Evolutionary conservation across 2,329 filamentous ascomycete genomes (phyloP), one percentile per base, ranked within the genome.

Genomic region (Emmonsiellopsis sp.): DNA sequence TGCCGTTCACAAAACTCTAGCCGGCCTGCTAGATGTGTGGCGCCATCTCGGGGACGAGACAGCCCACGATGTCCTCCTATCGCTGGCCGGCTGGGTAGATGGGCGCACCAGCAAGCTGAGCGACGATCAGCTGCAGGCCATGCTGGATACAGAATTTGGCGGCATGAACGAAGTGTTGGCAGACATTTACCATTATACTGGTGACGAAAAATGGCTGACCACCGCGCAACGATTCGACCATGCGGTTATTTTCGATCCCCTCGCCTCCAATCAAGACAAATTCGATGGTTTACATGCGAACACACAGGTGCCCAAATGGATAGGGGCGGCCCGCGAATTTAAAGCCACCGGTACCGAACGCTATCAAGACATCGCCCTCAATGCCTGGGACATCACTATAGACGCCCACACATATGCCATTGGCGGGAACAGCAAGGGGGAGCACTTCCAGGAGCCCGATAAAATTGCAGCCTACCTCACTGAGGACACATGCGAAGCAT

Each of bases 251-350:
- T 75, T 79, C 51, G 68, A 77, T 43, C 76, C 75, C 0, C 67
- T 80, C 0, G 74, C 76, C 0, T 58, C 64, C 8, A 70, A 74
- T 41, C 59, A 67, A n/a, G 78, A 80, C 54, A 58, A 65, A 1
- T 67, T 80, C 20, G 67, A 70, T 45, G 77, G 77, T 0, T 62
- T 76, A 2, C 78, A 80, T 53, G 77, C 77, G 43, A 80, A 80
- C 57, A 80, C 77, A 0, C 73, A 80, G 47, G 70, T 79, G 1
- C 76, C 77, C 2, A 79, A 80, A 55, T 79, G 76, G 75, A 77
- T 80, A 11, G 77, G 77, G 7, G 75, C 75, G 0, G 65, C 70
- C 0, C 69, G 70, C 2, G 73, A 79, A 61, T 80, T 73, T 62
- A 75, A 76, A 55, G 72, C 73, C 2, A 77, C 76, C 0, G 76